Evolutionary conservation across 2,329 filamentous ascomycete species (phyloP).

Genomic region (Lasiodiplodia sp.): DNA sequence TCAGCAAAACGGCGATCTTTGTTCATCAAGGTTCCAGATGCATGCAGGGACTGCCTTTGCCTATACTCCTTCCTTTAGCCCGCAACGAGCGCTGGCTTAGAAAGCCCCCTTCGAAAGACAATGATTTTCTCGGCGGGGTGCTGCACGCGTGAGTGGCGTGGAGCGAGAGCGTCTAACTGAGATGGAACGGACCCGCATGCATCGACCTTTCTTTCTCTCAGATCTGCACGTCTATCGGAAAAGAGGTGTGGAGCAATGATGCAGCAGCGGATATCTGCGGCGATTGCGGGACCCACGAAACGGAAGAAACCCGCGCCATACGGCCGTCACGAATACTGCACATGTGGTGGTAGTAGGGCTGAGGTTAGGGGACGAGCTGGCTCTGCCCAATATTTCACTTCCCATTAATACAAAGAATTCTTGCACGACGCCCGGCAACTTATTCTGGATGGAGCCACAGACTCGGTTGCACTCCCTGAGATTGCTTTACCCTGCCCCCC

Average conservation of each 20-base stretch:
- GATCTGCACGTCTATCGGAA: neutral
- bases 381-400: neutral
- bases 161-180: neutral
- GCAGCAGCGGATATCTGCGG: neutral
- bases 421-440: neutral
- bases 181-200: neutral
- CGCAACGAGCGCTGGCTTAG: neutral
- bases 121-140: neutral
- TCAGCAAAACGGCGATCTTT: neutral
- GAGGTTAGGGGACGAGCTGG: neutral
- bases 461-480: neutral
- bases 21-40: slow-evolving; percentile 2
- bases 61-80: neutral
- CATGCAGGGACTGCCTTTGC: neutral
- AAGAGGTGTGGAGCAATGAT: neutral
- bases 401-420: neutral
- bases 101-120: neutral
- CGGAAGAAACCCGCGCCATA: neutral
- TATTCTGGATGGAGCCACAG: neutral
- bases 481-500: neutral
- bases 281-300: neutral
- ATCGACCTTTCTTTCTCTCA: neutral
- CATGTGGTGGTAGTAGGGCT: no score
- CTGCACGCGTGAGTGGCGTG: neutral
- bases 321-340: neutral